Base-by-base conservation (phyloP, 1,284 basidiomycete genomes). In the Trametes sp. region DNA sequence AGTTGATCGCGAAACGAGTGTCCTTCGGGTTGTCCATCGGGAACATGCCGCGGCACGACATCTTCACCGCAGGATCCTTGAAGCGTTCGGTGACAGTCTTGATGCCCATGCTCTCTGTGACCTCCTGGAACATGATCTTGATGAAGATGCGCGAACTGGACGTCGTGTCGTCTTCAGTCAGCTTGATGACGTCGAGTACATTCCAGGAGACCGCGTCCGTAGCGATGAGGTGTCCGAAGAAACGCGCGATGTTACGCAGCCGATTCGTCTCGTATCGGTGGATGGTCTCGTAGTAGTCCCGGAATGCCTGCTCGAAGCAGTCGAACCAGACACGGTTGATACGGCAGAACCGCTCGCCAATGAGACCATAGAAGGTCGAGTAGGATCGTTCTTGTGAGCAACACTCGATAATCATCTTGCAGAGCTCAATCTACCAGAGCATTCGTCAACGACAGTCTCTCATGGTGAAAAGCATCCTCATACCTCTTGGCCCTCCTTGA, bases 391-490 rank as follows among this genome's bases (percentile, higher is more conserved):
- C 97, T 82, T 99, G 97, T 2, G 97, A 99, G 76, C 97, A 99
- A 90, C 97, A 99, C 74, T 99, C 97, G 77, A 99, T 92, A 63
- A 99, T 87, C 97, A 99, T 99, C 82, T 99, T 98, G 78, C 94
- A 90, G 56, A 99, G 80, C 77, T 98, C 97, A 71, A 95, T 93
- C 93, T 96, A 70, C 8, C 33, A 16, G 59, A 45, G 24, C 45
- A 28, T 28, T 13, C 4, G 13, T 6, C 19, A 1, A 46, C 24
- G n/a, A n/a, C n/a, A n/a, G n/a, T 2, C n/a, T 13, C 44, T 57
- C 46, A 10, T 56, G 36, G 49, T n/a, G 48, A 16, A 1, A 29
- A 41, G 26, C 21, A 59, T 21, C 4, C 45, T 46, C 82, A 57
- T 73, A 95, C 94, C 87, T 98, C 97, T 75, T 97, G 88, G 0